A percentile compares a stretch with the other conserved stretches of the same genome.
Evolutionary conservation across 192 early-diverging fungal genomes (phyloP).

Genomic region (Phycomyces nitens): DNA sequence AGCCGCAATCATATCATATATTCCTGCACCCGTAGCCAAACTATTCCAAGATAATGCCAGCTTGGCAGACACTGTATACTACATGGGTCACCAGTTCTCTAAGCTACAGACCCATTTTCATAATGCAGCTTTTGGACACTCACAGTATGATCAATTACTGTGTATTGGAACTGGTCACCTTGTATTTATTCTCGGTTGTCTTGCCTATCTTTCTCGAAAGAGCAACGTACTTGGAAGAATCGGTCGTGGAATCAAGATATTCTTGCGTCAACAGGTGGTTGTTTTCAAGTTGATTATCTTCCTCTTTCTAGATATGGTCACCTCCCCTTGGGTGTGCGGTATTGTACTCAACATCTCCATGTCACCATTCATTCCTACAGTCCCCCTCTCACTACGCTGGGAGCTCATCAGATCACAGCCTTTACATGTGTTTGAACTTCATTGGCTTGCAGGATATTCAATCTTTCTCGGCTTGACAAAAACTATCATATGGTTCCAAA

Average conservation of each 20-base stretch:
- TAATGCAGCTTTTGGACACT: not conserved
- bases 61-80: too few relatives aligned
- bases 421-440: conserved; percentile 64
- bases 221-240: not conserved
- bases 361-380: conserved; percentile 65
- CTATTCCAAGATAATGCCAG: too few relatives aligned
- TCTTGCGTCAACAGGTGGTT: conserved; percentile 46
- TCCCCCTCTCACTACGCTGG: conserved; percentile 46
- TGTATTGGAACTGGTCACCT: not conserved
- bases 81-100: not conserved
- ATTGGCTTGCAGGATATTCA: conserved; percentile 91
- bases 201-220: not conserved
- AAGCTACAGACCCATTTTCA: not conserved
- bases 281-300: conserved; percentile 79
- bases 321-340: conserved; percentile 89
- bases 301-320: conserved; percentile 77
- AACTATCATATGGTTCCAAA: conserved; percentile 73
- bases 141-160: not conserved
- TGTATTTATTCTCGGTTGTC: not conserved
- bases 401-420: conserved; percentile 54
- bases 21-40: too few relatives aligned
- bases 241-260: conserved; percentile 18
- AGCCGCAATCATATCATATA: too few relatives aligned
- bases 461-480: conserved; percentile 93
- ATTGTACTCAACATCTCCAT: conserved; percentile 78